phyloP scores from a whole-genome alignment of 1,284 basidiomycete genomes.

The Psilocybe mexicana region DNA sequence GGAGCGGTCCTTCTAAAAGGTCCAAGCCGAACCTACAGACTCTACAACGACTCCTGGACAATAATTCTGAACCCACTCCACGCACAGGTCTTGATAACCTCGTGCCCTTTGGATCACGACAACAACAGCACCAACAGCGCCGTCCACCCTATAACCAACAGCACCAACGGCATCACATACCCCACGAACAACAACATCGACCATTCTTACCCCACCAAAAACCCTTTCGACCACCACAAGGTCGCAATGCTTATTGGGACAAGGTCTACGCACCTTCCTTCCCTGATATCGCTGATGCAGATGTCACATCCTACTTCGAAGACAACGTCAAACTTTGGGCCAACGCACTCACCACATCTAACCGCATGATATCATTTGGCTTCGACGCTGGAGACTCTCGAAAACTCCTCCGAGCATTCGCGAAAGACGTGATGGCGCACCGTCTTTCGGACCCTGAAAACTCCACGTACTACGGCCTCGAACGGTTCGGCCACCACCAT shows the following conservation, averaged over 20 bases:
- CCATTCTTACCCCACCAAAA: background rate
- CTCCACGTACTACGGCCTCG: slow-evolving; percentile 37
- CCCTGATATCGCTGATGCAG: slow-evolving; percentile 9
- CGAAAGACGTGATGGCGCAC: slow-evolving; percentile 31
- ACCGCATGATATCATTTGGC: slow-evolving; percentile 45
- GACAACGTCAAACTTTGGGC: slow-evolving; percentile 33
- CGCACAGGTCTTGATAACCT: background rate
- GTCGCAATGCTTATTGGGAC: no score
- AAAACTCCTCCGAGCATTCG: slow-evolving; percentile 39
- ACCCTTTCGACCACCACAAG: background rate
- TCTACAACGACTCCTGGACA: background rate
- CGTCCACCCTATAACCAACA: no score
- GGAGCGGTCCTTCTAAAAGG: background rate
- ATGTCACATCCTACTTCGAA: slow-evolving; percentile 29
- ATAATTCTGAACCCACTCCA: background rate
- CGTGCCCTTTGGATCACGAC: background rate
- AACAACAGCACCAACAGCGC: no score
- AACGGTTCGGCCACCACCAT: slow-evolving; percentile 32
- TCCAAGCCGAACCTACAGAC: background rate
- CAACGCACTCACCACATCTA: slow-evolving; percentile 17
- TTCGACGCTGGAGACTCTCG: slow-evolving; percentile 35
- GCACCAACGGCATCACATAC: no score
- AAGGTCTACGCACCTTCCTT: background rate
- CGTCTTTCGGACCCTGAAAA: slow-evolving; percentile 33
- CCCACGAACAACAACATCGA: no score